Conservation (phyloP, 1,139 yeast species). For the Taiozyma sp. region DNA sequence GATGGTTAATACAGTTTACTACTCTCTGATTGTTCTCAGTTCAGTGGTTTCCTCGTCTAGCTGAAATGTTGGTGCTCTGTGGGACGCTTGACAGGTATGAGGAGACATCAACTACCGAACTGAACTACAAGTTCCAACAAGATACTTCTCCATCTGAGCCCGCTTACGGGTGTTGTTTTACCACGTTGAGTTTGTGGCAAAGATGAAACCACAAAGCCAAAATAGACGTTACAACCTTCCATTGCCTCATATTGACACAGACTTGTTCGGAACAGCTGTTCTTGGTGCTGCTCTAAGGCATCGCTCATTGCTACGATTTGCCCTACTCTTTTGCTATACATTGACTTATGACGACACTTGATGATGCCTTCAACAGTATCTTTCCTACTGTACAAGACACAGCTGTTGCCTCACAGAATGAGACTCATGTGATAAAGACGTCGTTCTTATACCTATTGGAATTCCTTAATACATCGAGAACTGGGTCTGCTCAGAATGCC, state of each 20-base stretch:
- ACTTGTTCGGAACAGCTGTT: too few species aligned
- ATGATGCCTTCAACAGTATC: neutral
- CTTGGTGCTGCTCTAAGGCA: too few species aligned
- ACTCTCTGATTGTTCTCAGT: neutral
- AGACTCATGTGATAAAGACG: slow-evolving; percentile 3
- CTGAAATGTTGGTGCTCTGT: neutral
- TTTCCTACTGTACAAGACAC: neutral
- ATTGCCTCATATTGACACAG: too few species aligned
- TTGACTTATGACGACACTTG: neutral
- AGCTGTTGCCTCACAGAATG: neutral
- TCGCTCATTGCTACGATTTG: too few species aligned
- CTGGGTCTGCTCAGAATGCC: slow-evolving; percentile 42
- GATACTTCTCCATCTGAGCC: too few species aligned
- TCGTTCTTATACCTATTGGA: slow-evolving; percentile 25
- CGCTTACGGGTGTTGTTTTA: too few species aligned
- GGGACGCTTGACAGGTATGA: neutral
- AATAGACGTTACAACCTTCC: too few species aligned
- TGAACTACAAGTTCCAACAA: too few species aligned
- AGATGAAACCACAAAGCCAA: too few species aligned
- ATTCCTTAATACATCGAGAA: slow-evolving; percentile 52
- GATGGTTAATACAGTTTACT: neutral
- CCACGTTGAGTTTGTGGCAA: too few species aligned
- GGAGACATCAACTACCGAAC: too few species aligned
- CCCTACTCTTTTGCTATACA: too few species aligned
- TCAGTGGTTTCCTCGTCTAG: neutral